Evolutionary conservation across 164 flowering plant species (phyloP), one percentile per base, ranked within the genome.

Genomic region (Stephania yunnanensis): DNA sequence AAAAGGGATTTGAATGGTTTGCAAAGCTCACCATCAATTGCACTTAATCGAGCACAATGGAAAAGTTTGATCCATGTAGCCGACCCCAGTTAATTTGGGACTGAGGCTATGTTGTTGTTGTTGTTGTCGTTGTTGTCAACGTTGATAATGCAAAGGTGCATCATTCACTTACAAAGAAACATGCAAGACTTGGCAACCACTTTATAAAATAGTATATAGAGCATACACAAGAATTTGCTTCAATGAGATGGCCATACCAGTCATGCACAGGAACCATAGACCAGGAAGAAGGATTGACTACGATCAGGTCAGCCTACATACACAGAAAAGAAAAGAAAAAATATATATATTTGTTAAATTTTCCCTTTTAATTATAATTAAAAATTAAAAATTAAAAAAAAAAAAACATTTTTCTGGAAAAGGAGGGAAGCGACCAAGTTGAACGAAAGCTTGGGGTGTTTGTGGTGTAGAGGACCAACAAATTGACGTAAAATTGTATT

Each of bases 261-360:
- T 94, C 96, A 85, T 86, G 91, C 76, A 88, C 4, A 64, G 98
- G 97, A 78, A 87, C 81, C 97, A 92, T 94, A 52, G 94, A 67
- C 98, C 97, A 94, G n/a, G 90, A 84, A 73, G 82, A 86, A 75
- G 94, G 92, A 84, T 92, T 81, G 79, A 92, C 79, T 7, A 91
- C 80, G 61, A 89, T 78, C 83, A 91, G 65, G 80, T 94, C 98
- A 85, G 96, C 98, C 97, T 94, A 71, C 68, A 76, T 76, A 65
- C 44, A 64, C 25, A 78, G 9, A 25, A 31, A 19, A 67, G 68
- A 9, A 36, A 36, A 36, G 1, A 36, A 36, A 36, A 36, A 36
- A 36, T n/a, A n/a, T n/a, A 36, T 25, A 36, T 4, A 36, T 36
- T 36, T 36, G 42, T 36, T 36, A 36, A 2, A 36, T 2, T 36